Percentiles rank a stretch among this genome's conserved stretches.
Conservation (phyloP, 345 rosid species). For the Lumnitzera littorea region DNA sequence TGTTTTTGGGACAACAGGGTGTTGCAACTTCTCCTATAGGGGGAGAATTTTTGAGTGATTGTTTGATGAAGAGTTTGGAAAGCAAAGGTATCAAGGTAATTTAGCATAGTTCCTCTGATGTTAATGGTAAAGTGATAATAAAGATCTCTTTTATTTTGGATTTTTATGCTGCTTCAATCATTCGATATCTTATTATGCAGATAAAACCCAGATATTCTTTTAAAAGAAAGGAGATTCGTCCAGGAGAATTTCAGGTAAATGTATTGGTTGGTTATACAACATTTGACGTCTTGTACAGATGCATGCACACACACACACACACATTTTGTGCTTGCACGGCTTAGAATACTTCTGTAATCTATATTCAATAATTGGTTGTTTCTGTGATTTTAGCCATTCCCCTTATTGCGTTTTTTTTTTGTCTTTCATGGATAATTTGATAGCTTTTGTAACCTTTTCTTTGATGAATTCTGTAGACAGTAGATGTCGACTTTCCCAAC, state of each 20-base stretch:
- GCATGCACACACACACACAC: too few relatives aligned
- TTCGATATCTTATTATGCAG: constrained; percentile 36
- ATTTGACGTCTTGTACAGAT: too few relatives aligned
- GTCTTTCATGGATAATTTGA: neutral
- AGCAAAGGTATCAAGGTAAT: constrained; percentile 79
- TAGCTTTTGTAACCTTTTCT: constrained; percentile 6
- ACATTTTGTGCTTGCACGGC: too few relatives aligned
- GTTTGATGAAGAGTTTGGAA: constrained; percentile 96
- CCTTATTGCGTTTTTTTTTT: neutral
- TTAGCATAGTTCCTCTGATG: constrained; percentile 6
- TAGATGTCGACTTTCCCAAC: constrained; percentile 69
- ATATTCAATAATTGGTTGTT: neutral
- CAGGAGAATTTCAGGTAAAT: constrained; percentile 88
- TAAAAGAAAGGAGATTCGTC: constrained; percentile 88
- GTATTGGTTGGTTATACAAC: too few relatives aligned
- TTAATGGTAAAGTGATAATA: neutral
- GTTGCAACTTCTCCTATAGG: constrained; percentile 81
- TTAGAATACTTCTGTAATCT: neutral
- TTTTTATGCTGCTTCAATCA: constrained; percentile 2
- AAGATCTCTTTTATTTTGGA: neutral
- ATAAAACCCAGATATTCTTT: constrained; percentile 96
- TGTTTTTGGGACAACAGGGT: constrained; percentile 37
- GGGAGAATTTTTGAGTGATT: constrained; percentile 89
- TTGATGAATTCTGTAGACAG: constrained; percentile 38
- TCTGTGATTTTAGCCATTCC: neutral